Evolutionary conservation across 352 stramenopile species (phyloP).

Genomic region (Globisporangium spiculum): DNA sequence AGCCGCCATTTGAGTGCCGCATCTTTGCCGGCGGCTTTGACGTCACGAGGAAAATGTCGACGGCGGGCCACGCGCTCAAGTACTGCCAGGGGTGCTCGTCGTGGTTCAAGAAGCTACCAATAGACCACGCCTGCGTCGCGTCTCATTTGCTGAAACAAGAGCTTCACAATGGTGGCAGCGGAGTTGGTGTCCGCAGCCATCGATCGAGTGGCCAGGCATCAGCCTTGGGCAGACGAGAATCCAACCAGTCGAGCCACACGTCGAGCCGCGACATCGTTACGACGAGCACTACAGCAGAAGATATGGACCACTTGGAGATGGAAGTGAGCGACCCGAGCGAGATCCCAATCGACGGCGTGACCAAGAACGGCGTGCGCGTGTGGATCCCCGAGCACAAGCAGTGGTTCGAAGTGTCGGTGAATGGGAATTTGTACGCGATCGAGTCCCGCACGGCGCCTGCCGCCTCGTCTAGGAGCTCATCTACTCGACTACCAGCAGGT

Average conservation of each 20-base stretch:
- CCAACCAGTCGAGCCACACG: constrained; percentile 9
- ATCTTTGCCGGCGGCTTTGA: constrained; percentile 76
- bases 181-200: neutral
- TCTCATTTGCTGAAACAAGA: constrained; percentile 21
- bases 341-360: constrained; percentile 64
- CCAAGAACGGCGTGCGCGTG: constrained; percentile 79
- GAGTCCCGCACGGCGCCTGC: constrained; percentile 32
- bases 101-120: constrained; percentile 51
- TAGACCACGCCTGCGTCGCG: constrained; percentile 46
- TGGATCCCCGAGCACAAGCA: constrained; percentile 70
- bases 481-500: constrained; percentile 14
- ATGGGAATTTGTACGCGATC: constrained; percentile 71
- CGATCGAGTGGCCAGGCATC: neutral
- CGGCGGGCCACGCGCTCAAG: constrained; percentile 65
- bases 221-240: neutral
- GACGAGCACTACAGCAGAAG: constrained; percentile 19
- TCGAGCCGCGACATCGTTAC: constrained; percentile 2
- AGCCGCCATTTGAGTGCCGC: constrained; percentile 61
- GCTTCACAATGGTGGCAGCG: neutral
- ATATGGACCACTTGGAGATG: constrained; percentile 44
- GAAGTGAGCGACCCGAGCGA: constrained; percentile 32
- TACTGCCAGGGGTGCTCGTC: constrained; percentile 40
- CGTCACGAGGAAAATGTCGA: constrained; percentile 43
- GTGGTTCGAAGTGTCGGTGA: constrained; percentile 83
- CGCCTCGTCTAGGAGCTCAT: constrained; percentile 11